A percentile compares a stretch with the other conserved stretches of the same genome.
phyloP scores from a whole-genome alignment of 75 land plant genomes.

The Gnetum montanum region DNA sequence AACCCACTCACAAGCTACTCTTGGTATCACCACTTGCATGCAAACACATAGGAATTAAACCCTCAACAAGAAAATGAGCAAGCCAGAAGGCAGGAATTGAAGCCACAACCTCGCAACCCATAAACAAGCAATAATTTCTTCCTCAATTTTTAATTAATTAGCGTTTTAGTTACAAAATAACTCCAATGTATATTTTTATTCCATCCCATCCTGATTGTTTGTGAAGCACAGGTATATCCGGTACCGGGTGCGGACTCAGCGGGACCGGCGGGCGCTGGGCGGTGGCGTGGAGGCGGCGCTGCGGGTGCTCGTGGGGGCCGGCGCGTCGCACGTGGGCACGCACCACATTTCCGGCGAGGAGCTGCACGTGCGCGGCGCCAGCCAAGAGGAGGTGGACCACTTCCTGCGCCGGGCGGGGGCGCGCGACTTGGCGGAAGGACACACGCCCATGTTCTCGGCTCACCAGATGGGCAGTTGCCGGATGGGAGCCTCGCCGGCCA shows the following conservation, averaged over 20 bases:
- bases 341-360: slow-evolving; percentile 39
- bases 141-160: too few species aligned
- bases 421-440: slow-evolving; percentile 21
- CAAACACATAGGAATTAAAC: too few species aligned
- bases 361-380: slow-evolving; percentile 28
- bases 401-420: slow-evolving; percentile 32
- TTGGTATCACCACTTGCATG: too few species aligned
- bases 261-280: slow-evolving; percentile 31
- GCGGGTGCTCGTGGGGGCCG: slow-evolving; percentile 64
- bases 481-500: slow-evolving; percentile 46
- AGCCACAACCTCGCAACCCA: too few species aligned
- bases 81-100: too few species aligned
- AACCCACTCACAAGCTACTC: too few species aligned
- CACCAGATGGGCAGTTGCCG: slow-evolving; percentile 89
- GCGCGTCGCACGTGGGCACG: slow-evolving; percentile 67
- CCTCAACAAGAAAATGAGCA: too few species aligned
- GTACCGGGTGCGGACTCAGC: slow-evolving; percentile 13
- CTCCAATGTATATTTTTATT: too few species aligned
- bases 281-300: slow-evolving; percentile 42
- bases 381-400: slow-evolving; percentile 31
- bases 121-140: too few species aligned
- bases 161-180: too few species aligned
- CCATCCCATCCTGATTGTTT: too few species aligned
- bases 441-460: slow-evolving; percentile 53
- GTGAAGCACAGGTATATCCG: too few species aligned